Percentiles rank a stretch among this genome's conserved stretches.
phyloP scores from a whole-genome alignment of 495 filamentous ascomycete genomes.

The Corynascus novoguineensis region DNA sequence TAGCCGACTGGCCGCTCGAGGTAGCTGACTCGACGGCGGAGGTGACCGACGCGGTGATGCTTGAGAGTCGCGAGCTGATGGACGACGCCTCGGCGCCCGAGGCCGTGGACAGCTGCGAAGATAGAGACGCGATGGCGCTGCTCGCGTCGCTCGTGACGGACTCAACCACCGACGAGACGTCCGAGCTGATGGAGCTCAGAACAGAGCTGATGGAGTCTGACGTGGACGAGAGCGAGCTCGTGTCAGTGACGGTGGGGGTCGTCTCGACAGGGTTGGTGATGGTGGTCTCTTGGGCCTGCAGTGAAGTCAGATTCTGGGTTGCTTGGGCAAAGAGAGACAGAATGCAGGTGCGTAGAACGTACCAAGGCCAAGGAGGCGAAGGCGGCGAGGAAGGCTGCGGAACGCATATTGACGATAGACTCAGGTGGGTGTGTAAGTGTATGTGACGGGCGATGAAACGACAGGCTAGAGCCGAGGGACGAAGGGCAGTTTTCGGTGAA shows the following conservation, averaged over 20 bases:
- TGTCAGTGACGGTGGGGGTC: conserved; percentile 9
- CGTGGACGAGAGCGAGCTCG: conserved; percentile 14
- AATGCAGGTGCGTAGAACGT: too few relatives aligned
- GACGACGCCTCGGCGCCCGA: conserved; percentile 22
- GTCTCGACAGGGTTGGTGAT: conserved; percentile 6
- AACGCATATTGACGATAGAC: conserved; percentile 23
- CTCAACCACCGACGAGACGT: conserved; percentile 14
- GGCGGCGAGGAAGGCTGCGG: conserved; percentile 21
- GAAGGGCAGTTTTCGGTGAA: too few relatives aligned
- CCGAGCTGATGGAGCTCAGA: conserved; percentile 17
- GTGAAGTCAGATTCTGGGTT: too few relatives aligned
- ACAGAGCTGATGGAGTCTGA: conserved; percentile 20
- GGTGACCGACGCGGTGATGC: conserved; percentile 9
- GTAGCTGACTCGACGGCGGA: not conserved
- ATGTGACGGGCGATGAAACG: not conserved
- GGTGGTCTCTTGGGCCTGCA: conserved; percentile 24
- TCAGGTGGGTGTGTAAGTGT: not conserved
- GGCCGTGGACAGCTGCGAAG: conserved; percentile 25
- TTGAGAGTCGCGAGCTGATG: conserved; percentile 19
- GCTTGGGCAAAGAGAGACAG: not conserved
- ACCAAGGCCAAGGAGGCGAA: conserved; percentile 26
- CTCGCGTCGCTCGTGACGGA: conserved; percentile 22
- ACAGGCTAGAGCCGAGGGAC: not conserved
- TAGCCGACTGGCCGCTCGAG: not conserved
- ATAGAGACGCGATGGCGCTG: conserved; percentile 12